These are phyloP conservation scores for Basipetospora sp. DNA, from an alignment of 2,329 filamentous ascomycete species.

Conservation along the genomic window DNA sequence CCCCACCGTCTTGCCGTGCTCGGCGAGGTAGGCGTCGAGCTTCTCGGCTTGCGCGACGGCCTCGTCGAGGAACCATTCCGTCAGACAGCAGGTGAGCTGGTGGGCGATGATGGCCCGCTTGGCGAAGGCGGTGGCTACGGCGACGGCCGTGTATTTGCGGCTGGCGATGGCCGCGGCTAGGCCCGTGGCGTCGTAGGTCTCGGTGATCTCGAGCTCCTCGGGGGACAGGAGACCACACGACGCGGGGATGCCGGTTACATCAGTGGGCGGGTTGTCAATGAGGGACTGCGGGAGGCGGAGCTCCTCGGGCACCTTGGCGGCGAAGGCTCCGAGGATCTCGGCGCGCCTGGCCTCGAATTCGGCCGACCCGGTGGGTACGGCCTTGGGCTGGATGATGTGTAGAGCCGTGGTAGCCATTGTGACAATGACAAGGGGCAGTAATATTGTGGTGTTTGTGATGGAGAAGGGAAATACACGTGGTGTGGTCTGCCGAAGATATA, in stretches of 20 bases:
- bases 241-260: constrained; percentile 15
- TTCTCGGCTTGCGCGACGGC: constrained; percentile 26
- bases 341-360: constrained; percentile 14
- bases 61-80: constrained; percentile 34
- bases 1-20: constrained; percentile 29
- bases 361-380: constrained; percentile 10
- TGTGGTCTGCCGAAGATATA: too few species aligned
- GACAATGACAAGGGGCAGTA: not conserved
- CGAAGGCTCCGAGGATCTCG: constrained; percentile 17
- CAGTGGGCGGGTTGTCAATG: constrained; percentile 14
- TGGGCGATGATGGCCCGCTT: constrained; percentile 41
- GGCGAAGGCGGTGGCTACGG: constrained; percentile 35
- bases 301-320: constrained; percentile 17
- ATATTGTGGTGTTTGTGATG: not conserved
- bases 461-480: too few species aligned
- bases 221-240: constrained; percentile 28
- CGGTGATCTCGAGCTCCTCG: constrained; percentile 33
- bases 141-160: constrained; percentile 21
- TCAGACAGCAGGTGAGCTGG: constrained; percentile 37
- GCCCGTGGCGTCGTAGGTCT: constrained; percentile 26
- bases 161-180: constrained; percentile 25
- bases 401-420: constrained; percentile 4
- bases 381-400: constrained; percentile 10
- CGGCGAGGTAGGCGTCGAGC: constrained; percentile 26
- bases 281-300: constrained; percentile 16